Base-by-base conservation (phyloP, 495 filamentous ascomycete species). In the Penicillium subrubescens region DNA sequence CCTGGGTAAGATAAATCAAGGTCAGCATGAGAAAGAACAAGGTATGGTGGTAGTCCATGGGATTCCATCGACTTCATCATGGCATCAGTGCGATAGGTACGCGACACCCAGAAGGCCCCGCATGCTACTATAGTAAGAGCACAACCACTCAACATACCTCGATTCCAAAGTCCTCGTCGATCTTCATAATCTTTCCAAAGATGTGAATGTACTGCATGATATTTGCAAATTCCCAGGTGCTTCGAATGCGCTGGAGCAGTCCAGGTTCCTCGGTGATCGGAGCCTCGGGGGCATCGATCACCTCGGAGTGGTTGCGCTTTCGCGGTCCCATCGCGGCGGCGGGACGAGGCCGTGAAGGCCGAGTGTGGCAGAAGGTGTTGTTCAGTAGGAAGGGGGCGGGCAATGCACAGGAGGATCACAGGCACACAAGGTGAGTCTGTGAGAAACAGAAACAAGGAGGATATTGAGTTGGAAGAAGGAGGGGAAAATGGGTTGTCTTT, bases 181-280 rank as follows among this genome's bases (percentile, higher is more conserved):
- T 90, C 78, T 94, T 96, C 76, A 96, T 88, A 48, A 89, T 87
- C 66, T 89, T 87, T 31, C 93, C 93, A 77, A 99, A 99, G 58
- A 93, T 85, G 68, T 87, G 88, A 59, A 97, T 90, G 80, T 92
- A 99, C 77, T 99, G 95, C 81, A 90, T 93, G 6, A 99, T 83
- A 72, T 92, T 93, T 52, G 95, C 92, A 77, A 99, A 97, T 75
- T 97, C 91, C 93, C 95, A 97, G 80, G 88, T 89, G 74, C 91
- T 95, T 54, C 94, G 84, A 62, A 99, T 83, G 65, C 83, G 87
- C 52, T 89, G 79, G 25, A 97, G 83, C 59, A 88, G 65, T 55
- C 77, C 79, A 51, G 74, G 73, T 66, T 87, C 82, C 65, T 86
- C 77, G 5, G 81, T 75, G 56, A 75, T 67, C 64, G 84, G 69